Evolutionary conservation across 352 stramenopile species (phyloP).

Genomic region (Peronospora belbahrii): DNA sequence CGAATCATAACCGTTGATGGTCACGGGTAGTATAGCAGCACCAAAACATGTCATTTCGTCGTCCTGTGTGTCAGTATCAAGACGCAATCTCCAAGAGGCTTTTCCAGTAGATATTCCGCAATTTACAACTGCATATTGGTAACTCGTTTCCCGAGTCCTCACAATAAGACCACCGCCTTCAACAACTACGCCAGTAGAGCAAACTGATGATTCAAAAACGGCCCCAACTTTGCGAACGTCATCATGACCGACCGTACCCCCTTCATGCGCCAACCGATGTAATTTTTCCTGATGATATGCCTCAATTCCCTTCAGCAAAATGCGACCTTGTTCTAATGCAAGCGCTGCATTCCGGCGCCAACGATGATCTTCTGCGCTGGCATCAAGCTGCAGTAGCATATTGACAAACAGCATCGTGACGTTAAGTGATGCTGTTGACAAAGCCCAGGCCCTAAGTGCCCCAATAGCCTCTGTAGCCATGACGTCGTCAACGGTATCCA

Average conservation of each 20-base stretch:
- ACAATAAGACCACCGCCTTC: conserved; percentile 72
- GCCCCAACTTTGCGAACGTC: conserved; percentile 65
- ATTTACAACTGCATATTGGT: conserved; percentile 84
- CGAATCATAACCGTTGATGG: conserved; percentile 85
- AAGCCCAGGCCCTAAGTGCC: conserved; percentile 54
- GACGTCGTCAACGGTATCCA: conserved; percentile 39
- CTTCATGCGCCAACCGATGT: conserved; percentile 23
- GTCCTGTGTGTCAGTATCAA: conserved; percentile 85
- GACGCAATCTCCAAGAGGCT: conserved; percentile 82
- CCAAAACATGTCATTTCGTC: conserved; percentile 91
- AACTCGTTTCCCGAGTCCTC: conserved; percentile 79
- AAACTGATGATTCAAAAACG: conserved; percentile 73
- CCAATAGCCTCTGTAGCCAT: conserved; percentile 56
- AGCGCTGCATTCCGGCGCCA: conserved; percentile 23
- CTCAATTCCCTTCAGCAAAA: conserved; percentile 37
- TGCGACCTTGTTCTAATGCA: conserved; percentile 39
- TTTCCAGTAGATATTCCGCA: conserved; percentile 63
- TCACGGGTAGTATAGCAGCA: conserved; percentile 82
- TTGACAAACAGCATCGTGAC: conserved; percentile 64
- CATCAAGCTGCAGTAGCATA: conserved; percentile 38
- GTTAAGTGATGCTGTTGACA: conserved; percentile 73
- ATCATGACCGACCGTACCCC: conserved; percentile 36
- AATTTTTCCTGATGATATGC: conserved; percentile 42
- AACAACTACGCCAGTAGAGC: conserved; percentile 66
- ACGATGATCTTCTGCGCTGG: not conserved